Percentiles rank a stretch among this genome's conserved stretches.
These are phyloP conservation scores for Lignosus rhinocerotis DNA, from an alignment of 1,284 basidiomycete genomes.

Conservation along the genomic window DNA sequence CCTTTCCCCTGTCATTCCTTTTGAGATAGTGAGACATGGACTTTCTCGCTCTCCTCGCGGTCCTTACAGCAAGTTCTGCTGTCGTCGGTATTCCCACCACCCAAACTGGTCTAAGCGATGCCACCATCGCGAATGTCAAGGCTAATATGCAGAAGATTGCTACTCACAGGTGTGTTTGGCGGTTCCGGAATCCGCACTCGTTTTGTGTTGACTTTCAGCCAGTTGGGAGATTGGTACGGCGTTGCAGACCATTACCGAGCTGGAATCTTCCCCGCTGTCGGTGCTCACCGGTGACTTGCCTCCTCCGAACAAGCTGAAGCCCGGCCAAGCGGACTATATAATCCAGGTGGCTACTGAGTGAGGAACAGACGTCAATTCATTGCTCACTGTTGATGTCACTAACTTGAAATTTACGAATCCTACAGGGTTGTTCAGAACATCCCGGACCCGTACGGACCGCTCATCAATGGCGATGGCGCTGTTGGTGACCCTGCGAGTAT, in stretches of 20 bases:
- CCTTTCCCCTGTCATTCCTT: neutral
- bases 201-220: neutral
- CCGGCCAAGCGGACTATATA: constrained; percentile 39
- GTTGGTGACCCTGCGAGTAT: constrained; percentile 71
- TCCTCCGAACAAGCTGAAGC: constrained; percentile 27
- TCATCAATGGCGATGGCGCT: constrained; percentile 50
- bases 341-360: constrained; percentile 41
- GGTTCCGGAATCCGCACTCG: neutral
- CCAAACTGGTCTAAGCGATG: constrained; percentile 19
- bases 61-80: constrained; percentile 4
- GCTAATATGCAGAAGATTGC: constrained; percentile 30
- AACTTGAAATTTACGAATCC: neutral
- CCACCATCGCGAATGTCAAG: constrained; percentile 24
- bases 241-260: constrained; percentile 63
- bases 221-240: constrained; percentile 77
- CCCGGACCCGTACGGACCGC: constrained; percentile 30
- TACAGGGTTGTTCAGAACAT: constrained; percentile 40
- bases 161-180: constrained; percentile 30
- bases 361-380: too few relatives aligned
- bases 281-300: constrained; percentile 54
- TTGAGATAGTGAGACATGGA: constrained; percentile 3
- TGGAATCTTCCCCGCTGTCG: constrained; percentile 53
- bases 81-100: constrained; percentile 6
- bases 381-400: too few relatives aligned
- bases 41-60: neutral